Percentiles rank a stretch among this genome's conserved stretches.
phyloP scores from a whole-genome alignment of 805 yeast genomes.

The Starmerella apis region DNA sequence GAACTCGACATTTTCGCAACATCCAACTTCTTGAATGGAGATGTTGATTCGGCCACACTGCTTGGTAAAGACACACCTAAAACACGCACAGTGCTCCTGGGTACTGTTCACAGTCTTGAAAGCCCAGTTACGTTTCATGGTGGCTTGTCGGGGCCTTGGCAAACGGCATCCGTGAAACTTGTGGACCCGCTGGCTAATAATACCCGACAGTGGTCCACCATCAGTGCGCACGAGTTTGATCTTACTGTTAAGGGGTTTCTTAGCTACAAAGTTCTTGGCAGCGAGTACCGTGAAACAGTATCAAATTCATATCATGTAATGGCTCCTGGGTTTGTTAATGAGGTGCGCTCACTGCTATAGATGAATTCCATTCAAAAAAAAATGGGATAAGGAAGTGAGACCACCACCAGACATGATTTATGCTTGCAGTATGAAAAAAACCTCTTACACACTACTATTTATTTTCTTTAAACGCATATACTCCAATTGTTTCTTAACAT shows the following conservation, averaged over 20 bases:
- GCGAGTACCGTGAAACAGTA: constrained; percentile 26
- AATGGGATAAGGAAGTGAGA: no score
- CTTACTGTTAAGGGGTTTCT: constrained; percentile 73
- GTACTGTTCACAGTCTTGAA: constrained; percentile 56
- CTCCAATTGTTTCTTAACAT: not conserved
- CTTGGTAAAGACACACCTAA: constrained; percentile 6
- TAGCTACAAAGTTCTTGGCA: constrained; percentile 54
- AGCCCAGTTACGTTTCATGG: constrained; percentile 67
- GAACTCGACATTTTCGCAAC: constrained; percentile 73
- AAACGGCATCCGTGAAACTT: constrained; percentile 60
- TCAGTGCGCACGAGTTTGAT: constrained; percentile 74
- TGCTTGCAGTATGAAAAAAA: no score
- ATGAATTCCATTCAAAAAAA: not conserved
- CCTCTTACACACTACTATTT: not conserved
- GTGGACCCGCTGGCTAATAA: constrained; percentile 54
- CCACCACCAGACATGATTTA: not conserved
- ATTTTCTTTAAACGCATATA: not conserved
- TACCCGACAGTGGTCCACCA: constrained; percentile 48
- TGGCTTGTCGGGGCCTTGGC: constrained; percentile 26
- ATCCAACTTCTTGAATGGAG: constrained; percentile 22
- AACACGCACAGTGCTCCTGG: constrained; percentile 63
- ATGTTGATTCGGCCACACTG: constrained; percentile 11
- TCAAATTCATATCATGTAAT: constrained; percentile 16
- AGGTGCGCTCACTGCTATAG: not conserved
- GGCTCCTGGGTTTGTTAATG: constrained; percentile 13